A percentile compares a stretch with the other conserved stretches of the same genome.
These are phyloP conservation scores for Kazachstania taianensis DNA, from an alignment of 805 yeast species.

Conservation along the genomic window DNA sequence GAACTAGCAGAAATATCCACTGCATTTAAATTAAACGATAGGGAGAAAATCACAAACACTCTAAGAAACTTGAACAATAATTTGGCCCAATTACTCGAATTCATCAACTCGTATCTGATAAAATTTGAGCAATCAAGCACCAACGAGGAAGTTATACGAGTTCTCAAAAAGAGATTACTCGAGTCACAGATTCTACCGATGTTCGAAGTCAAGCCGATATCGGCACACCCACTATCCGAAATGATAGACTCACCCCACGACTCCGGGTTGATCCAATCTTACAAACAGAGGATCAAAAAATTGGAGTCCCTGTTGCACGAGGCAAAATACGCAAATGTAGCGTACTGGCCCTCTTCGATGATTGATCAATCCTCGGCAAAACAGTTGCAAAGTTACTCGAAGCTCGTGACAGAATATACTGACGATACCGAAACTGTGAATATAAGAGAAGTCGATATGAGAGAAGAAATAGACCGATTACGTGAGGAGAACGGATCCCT, in stretches of 20 bases:
- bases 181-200: constrained; percentile 7
- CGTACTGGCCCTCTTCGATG: constrained; percentile 38
- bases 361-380: constrained; percentile 9
- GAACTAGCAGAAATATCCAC: background rate
- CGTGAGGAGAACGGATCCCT: background rate
- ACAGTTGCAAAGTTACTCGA: background rate
- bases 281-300: constrained; percentile 62
- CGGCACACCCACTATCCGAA: background rate
- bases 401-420: background rate
- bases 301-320: constrained; percentile 72
- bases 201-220: background rate
- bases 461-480: constrained; percentile 3
- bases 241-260: background rate
- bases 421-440: background rate
- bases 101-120: constrained; percentile 31
- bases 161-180: constrained; percentile 18
- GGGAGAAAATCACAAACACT: background rate
- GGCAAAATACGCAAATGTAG: constrained; percentile 49
- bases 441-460: constrained; percentile 2
- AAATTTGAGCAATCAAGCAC: constrained; percentile 26
- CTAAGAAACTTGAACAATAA: background rate
- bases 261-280: constrained; percentile 15
- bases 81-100: constrained; percentile 12
- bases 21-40: background rate
- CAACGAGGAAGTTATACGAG: constrained; percentile 27